Percentiles rank a stretch among this genome's conserved stretches.
Evolutionary conservation across 2,329 filamentous ascomycete genomes (phyloP).

Genomic region (Rhinocladiella similis): DNA sequence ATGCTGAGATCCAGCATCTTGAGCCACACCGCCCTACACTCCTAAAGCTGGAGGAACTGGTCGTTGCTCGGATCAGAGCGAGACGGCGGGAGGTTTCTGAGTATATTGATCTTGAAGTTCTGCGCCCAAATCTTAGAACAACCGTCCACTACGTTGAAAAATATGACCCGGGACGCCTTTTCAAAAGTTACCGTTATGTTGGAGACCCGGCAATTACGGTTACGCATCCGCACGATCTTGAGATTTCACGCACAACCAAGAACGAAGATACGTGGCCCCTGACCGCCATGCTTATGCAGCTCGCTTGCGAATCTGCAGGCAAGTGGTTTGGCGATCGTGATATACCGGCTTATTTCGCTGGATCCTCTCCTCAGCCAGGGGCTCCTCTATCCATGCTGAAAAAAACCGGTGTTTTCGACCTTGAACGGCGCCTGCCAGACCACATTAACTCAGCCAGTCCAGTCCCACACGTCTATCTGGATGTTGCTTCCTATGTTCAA

Average conservation of each 20-base stretch:
- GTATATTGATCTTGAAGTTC: constrained; percentile 35
- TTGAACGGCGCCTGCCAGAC: constrained; percentile 28
- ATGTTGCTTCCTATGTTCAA: constrained; percentile 56
- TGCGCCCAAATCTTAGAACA: not conserved
- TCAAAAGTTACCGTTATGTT: constrained; percentile 35
- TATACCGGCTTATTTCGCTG: constrained; percentile 53
- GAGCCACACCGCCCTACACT: constrained; percentile 33
- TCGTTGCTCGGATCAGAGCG: constrained; percentile 11
- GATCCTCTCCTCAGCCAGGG: constrained; percentile 36
- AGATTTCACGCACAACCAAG: constrained; percentile 2
- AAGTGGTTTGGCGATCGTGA: constrained; percentile 53
- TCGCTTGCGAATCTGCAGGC: constrained; percentile 54
- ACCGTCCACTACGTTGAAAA: constrained; percentile 5
- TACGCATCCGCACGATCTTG: constrained; percentile 3
- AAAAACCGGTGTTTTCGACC: constrained; percentile 30
- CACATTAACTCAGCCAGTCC: constrained; percentile 43
- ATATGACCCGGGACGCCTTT: constrained; percentile 33
- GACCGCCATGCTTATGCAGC: constrained; percentile 54
- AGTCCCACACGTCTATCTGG: constrained; percentile 52
- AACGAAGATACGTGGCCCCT: constrained; percentile 43
- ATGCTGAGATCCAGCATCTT: constrained; percentile 28
- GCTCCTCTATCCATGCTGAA: constrained; percentile 40
- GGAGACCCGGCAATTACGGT: constrained; percentile 47
- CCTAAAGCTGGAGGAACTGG: constrained; percentile 32
- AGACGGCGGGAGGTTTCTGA: constrained; percentile 11